Evolutionary conservation across 139 green algal genomes (phyloP), one percentile per base, ranked within the genome.

Genomic region (Limnomonas spitsbergensis): DNA sequence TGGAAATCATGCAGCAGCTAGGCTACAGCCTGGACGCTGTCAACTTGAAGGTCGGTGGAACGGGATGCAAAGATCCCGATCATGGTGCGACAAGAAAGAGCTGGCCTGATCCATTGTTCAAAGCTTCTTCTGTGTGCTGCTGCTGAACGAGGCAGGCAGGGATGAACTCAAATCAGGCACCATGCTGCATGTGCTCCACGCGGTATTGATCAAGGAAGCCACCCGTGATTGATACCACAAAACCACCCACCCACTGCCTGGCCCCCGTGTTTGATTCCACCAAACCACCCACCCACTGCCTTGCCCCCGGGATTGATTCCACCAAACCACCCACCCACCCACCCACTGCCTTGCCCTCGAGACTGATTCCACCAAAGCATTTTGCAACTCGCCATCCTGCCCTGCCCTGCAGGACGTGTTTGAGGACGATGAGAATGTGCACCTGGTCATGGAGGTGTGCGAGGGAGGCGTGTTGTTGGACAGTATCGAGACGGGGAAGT

Each of bases 1-100:
- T 97, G 53, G 93, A 97, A 71, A 93, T 93, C 26, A 98, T 98
- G 94, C 83, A 90, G 80, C 93, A 97, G 84, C 85, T 98, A 37
- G 93, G 94, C 1, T 84, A 83, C 66, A 91, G 81, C 66, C 76
- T 97, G 69, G 91, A 96, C 73, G 90, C 92, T 2, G 93, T 96
- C 2, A 92, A 92, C 73, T 83, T 96, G 1, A 82, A 90, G 87
- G 90, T 90, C 38, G 29, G n/a, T n/a, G n/a, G n/a, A n/a, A n/a
- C n/a, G n/a, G n/a, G n/a, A n/a, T n/a, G 68, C 61, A 14, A 32
- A 71, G 61, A 26, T 71, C 47, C 92, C 97, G 74, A 92, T 93
- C 26, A 98, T 98, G 93, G 82, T 90, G 80, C 93, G 96, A 83
- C 86, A 97, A 38, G 93, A 93, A 61, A 29, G 47, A 61, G 47